Base-by-base conservation (phyloP, 345 rosid genomes). In the rapeseed (Brassica napus) region DNA sequence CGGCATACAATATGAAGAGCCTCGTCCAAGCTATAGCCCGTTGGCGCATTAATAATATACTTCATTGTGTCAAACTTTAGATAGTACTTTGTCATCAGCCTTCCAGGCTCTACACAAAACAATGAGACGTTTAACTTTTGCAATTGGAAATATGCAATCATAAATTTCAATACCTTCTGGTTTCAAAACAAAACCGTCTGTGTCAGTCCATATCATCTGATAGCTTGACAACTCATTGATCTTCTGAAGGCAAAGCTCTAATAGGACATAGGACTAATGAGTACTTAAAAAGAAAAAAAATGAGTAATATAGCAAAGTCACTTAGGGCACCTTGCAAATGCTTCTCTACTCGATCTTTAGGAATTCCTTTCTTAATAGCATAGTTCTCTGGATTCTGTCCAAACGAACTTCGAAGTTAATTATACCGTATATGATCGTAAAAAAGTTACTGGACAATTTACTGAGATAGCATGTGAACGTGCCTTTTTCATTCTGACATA, bases 81-180 rank as follows among this genome's bases (percentile, higher is more conserved):
- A 78, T 95, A 93, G 83, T 95, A 95, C 88, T 90, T 91, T 82
- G 98, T 93, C 99, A 95, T 95, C 90, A 95, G 85, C 72, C 86
- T 86, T 83, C 99, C 97, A 55, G 98, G 98, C 85, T 93, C 98
- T 95, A 72, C 61, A 72, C 11, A 61, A 63, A 31, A 69, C 30
- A 79, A 15, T 2, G 16, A 39, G 63, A 70, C 23, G 57, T 68
- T 47, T 70, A 66, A 64, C 47, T 61, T 24, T 35, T n/a, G 58
- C 69, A 68, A 65, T 4, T 26, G 23, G 55, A 72, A 54, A 77
- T 69, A 72, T 30, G 68, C 14, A 73, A 24, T 8, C 59, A 60
- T 23, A 15, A 21, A 71, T 55, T 74, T 63, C 67, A 61, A 31
- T 91, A 95, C 99, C 99, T 83, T 86, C 86, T 72, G 99, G 96